Percentiles rank a stretch among this genome's conserved stretches.
Conservation (phyloP, 163 green algal species). For the Prototheca wickerhamii region DNA sequence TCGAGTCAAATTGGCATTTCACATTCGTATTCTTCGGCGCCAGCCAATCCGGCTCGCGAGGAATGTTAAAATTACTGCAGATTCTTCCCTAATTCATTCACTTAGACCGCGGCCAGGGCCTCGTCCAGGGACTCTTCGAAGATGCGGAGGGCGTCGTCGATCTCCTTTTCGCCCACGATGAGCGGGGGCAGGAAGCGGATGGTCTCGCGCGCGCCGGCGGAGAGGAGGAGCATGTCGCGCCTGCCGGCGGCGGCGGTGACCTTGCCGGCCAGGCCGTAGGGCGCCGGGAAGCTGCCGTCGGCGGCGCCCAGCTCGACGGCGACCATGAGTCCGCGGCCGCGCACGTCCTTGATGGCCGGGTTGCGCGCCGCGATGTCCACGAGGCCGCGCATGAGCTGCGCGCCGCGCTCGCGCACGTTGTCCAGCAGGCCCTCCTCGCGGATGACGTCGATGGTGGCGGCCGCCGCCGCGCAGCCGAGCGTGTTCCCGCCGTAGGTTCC, state of each 20-base stretch:
- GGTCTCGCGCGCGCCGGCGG: constrained; percentile 54
- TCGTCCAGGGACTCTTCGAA: constrained; percentile 12
- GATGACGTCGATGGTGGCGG: constrained; percentile 71
- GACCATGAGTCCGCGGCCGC: constrained; percentile 74
- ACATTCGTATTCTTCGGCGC: too few species aligned
- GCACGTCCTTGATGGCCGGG: constrained; percentile 60
- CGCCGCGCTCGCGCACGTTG: constrained; percentile 52
- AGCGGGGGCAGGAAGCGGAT: constrained; percentile 76
- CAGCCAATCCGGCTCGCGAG: not conserved
- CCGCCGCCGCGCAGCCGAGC: constrained; percentile 60
- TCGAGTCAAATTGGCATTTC: too few species aligned
- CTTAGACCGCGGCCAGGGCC: not conserved
- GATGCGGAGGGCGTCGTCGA: constrained; percentile 42
- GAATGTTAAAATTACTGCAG: not conserved
- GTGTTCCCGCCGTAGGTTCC: constrained; percentile 74
- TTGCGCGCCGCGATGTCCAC: constrained; percentile 31
- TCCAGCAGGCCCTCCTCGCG: constrained; percentile 58
- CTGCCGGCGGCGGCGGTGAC: constrained; percentile 46
- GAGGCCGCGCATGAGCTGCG: constrained; percentile 49
- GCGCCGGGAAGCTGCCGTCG: constrained; percentile 18
- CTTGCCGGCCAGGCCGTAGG: constrained; percentile 15
- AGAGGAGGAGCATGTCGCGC: constrained; percentile 61
- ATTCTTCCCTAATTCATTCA: not conserved
- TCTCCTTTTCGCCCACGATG: constrained; percentile 50
- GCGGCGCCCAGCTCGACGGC: constrained; percentile 61